Conservation (phyloP, 257 asterid species). For the Striga asiatica region DNA sequence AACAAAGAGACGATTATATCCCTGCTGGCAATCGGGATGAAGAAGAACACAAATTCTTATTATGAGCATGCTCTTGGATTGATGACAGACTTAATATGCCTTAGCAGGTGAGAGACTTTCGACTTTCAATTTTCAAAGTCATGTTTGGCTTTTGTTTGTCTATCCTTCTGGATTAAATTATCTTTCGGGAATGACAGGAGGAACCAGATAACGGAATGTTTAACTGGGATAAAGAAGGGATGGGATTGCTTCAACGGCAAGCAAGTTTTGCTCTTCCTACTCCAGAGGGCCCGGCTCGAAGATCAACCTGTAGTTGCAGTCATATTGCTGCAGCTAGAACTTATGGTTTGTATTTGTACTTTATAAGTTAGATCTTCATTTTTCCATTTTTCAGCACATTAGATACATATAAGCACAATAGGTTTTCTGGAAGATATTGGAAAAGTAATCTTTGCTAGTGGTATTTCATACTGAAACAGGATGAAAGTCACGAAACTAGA, state of each 20-base stretch:
- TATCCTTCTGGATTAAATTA: not conserved
- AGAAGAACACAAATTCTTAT: slow-evolving; percentile 6
- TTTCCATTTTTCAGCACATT: too few relatives aligned
- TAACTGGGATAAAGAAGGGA: slow-evolving; percentile 36
- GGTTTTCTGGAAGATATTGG: too few relatives aligned
- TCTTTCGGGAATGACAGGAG: slow-evolving; percentile 28
- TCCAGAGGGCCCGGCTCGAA: slow-evolving; percentile 46
- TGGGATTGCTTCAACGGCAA: slow-evolving; percentile 51
- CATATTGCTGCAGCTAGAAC: slow-evolving; percentile 60
- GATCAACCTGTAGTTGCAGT: slow-evolving; percentile 56
- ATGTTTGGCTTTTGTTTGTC: not conserved
- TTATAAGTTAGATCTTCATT: too few relatives aligned
- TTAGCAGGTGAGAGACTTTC: slow-evolving; percentile 61
- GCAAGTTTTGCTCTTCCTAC: slow-evolving; percentile 45
- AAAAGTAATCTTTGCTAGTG: not conserved
- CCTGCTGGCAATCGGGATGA: slow-evolving; percentile 29
- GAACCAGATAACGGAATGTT: slow-evolving; percentile 32
- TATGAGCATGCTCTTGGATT: slow-evolving; percentile 38
- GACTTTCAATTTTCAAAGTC: not conserved
- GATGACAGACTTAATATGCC: slow-evolving; percentile 51
- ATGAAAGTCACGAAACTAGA: slow-evolving; percentile 35
- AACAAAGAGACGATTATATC: slow-evolving; percentile 34
- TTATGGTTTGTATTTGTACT: slow-evolving; percentile 40
- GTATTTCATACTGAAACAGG: slow-evolving; percentile 32
- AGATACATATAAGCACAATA: too few relatives aligned